Base-by-base conservation (phyloP, 345 rosid genomes). In the Ricinus communis region DNA sequence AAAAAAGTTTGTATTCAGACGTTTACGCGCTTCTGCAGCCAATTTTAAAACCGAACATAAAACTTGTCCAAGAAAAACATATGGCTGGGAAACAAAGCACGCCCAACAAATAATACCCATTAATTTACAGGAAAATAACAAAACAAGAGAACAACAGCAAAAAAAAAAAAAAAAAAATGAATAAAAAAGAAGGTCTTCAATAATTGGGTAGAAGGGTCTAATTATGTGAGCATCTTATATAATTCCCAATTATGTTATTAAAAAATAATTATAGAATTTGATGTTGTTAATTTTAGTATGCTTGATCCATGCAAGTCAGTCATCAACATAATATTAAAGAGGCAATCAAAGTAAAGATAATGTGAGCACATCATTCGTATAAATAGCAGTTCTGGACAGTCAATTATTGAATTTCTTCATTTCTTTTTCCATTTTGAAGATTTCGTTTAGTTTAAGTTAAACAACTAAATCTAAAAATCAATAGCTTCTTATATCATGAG, bases 21-120 rank as follows among this genome's bases (percentile, higher is more conserved):
- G 63, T 30, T 59, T 49, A 78, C 84, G 73, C 76, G 80, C 61
- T 77, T 72, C 66, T 66, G 50, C n/a, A 27, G 58, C 28, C 31
- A 45, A 24, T 64, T 65, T 8, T 47, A 31, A 65, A 43, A 65
- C 69, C 41, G 28, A 65, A 8, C 56, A 65, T 56, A 65, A 65
- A 6, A 13, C 69, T 49, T 65, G 41, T 49, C 56, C 27, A 0
- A 18, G n/a, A 15, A 27, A n/a, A 43, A 63, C n/a, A 30, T 22
- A 24, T 16, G 60, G 50, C 55, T 30, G 46, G 70, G 68, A 3
- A 62, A 66, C 64, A 76, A 70, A 71, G 22, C 65, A 67, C 68
- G 43, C 65, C 54, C 28, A 14, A 33, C 28, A 25, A 64, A 47
- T n/a, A 56, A 47, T 28, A 46, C 33, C 59, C 14, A 18, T 18